Evolutionary conservation across 768 basidiomycete genomes (phyloP).

Genomic region (Kwoniella dejecticola): DNA sequence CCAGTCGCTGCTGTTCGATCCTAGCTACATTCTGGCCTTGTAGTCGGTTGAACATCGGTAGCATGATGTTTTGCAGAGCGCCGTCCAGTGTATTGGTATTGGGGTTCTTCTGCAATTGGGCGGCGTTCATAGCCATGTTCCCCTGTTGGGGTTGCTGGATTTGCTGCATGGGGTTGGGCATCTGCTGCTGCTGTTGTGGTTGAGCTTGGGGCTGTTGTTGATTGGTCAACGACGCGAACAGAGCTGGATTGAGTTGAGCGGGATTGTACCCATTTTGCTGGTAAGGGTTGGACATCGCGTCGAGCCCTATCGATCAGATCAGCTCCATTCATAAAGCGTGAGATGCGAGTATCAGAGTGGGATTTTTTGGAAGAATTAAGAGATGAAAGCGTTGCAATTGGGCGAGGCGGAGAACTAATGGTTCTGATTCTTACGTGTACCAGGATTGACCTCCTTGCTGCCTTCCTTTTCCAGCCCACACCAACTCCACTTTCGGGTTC

Average conservation of each 20-base stretch:
- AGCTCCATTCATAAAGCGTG: too few species aligned
- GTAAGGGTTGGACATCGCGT: slow-evolving; percentile 28
- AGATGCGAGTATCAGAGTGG: too few species aligned
- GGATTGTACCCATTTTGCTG: slow-evolving; percentile 22
- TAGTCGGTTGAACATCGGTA: slow-evolving; percentile 22
- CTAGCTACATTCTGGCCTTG: slow-evolving; percentile 24
- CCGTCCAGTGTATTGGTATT: slow-evolving; percentile 15
- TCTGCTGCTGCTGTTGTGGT: neutral
- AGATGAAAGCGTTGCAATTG: too few species aligned
- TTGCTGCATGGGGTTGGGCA: neutral
- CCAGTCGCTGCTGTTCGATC: slow-evolving; percentile 21
- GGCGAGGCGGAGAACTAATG: too few species aligned
- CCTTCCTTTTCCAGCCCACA: too few species aligned
- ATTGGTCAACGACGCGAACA: slow-evolving; percentile 19
- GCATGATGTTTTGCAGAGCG: slow-evolving; percentile 22
- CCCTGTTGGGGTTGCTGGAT: slow-evolving; percentile 15
- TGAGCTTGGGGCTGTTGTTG: slow-evolving; percentile 14
- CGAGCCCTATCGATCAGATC: too few species aligned
- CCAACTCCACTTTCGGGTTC: too few species aligned
- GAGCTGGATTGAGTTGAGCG: slow-evolving; percentile 26
- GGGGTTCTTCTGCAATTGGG: slow-evolving; percentile 11
- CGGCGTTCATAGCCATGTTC: slow-evolving; percentile 9
- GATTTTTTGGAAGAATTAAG: too few species aligned
- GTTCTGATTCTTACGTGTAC: too few species aligned
- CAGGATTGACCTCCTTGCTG: too few species aligned